Conservation (phyloP, 805 yeast genomes). For the Kodamaea neixiangensis region DNA sequence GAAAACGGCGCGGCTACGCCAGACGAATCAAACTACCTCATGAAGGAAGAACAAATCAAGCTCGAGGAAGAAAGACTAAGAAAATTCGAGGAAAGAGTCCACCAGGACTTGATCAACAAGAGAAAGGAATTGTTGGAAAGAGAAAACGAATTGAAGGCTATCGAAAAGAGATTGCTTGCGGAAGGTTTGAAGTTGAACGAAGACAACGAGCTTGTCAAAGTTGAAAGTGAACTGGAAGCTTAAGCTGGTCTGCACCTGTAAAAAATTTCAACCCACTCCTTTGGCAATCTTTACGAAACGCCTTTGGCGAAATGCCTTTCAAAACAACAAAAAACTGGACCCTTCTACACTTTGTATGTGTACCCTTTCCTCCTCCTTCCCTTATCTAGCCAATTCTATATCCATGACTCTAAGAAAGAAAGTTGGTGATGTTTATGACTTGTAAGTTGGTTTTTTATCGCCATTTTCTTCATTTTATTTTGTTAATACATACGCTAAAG, state of each 20-base stretch:
- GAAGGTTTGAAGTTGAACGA: constrained; percentile 52
- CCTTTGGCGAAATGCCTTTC: not conserved
- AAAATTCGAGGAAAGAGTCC: constrained; percentile 86
- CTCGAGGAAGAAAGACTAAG: constrained; percentile 85
- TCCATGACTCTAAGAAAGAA: not conserved
- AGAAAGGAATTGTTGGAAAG: constrained; percentile 80
- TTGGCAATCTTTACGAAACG: too few species aligned
- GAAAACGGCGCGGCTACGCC: constrained; percentile 5
- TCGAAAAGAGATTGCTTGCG: constrained; percentile 66
- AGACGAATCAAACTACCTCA: constrained; percentile 34
- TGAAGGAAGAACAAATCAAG: constrained; percentile 87
- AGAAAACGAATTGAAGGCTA: constrained; percentile 81
- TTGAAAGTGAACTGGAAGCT: constrained; percentile 18
- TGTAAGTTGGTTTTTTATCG: not conserved
- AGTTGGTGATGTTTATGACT: not conserved
- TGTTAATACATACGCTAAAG: not conserved
- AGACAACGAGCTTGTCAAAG: constrained; percentile 35
- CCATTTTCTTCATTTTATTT: not conserved
- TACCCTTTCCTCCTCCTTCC: not conserved
- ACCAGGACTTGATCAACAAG: constrained; percentile 78
- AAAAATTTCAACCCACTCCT: not conserved
- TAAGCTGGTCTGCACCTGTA: constrained; percentile 1
- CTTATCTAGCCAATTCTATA: not conserved
- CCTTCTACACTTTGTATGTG: not conserved
- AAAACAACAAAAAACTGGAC: not conserved